Evolutionary conservation across 148 eudicot genomes (phyloP).

Genomic region (Simmondsia chinensis): DNA sequence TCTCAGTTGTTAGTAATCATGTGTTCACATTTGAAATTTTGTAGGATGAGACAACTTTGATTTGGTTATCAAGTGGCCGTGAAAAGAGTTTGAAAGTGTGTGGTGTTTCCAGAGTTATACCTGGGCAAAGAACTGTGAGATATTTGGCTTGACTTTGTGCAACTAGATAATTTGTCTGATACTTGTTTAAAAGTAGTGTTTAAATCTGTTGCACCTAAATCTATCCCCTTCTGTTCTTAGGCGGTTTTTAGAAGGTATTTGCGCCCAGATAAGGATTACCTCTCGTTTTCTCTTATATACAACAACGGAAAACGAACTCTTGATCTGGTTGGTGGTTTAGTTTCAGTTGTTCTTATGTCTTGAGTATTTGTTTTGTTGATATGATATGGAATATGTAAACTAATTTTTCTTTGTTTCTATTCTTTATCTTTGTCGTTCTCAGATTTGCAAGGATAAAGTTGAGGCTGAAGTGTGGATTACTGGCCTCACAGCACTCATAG

Average conservation of each 20-base stretch:
- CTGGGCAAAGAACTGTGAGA: conserved; percentile 97
- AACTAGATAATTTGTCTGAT: background rate
- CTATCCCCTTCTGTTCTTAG: conserved; percentile 18
- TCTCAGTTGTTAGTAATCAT: too few species aligned
- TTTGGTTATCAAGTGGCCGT: conserved; percentile 75
- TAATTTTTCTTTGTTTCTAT: background rate
- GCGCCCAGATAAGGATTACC: conserved; percentile 84
- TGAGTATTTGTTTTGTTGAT: background rate
- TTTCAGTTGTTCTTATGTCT: conserved; percentile 1
- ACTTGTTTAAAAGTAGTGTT: too few species aligned
- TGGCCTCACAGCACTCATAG: conserved; percentile 71
- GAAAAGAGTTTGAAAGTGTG: conserved; percentile 77
- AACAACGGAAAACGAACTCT: conserved; percentile 83
- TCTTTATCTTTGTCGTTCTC: too few species aligned
- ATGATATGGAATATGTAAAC: too few species aligned
- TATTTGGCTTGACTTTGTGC: background rate
- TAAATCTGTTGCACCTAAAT: background rate
- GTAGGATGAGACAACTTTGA: conserved; percentile 81
- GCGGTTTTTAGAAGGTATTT: conserved; percentile 84
- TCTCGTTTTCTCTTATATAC: conserved; percentile 89
- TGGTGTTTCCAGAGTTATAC: conserved; percentile 66
- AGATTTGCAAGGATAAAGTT: conserved; percentile 98
- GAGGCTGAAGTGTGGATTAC: conserved; percentile 98
- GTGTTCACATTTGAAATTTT: background rate
- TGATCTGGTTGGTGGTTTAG: conserved; percentile 65